phyloP scores from a whole-genome alignment of 1,284 basidiomycete species.

The Moesziomyces sp. region DNA sequence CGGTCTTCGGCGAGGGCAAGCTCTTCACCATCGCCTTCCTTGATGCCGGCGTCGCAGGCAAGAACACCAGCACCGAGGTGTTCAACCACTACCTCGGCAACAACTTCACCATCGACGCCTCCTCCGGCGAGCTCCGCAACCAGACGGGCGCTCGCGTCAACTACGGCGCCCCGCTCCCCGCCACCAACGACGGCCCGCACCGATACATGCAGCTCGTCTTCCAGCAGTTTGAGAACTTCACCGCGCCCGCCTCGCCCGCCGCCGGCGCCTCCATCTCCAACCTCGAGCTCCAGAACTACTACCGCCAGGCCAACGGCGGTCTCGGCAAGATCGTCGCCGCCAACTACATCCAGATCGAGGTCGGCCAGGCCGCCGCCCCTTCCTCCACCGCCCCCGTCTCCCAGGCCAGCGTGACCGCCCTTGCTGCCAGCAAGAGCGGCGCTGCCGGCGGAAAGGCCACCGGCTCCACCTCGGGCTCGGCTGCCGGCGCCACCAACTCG shows the following conservation, averaged over 20 bases:
- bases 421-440: conserved; percentile 41
- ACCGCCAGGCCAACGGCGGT: conserved; percentile 46
- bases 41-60: conserved; percentile 46
- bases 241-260: conserved; percentile 37
- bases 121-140: conserved; percentile 33
- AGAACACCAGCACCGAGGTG: conserved; percentile 32
- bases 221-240: conserved; percentile 53
- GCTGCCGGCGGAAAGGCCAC: conserved; percentile 13
- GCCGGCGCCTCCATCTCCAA: conserved; percentile 29
- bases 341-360: conserved; percentile 56
- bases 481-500: conserved; percentile 8
- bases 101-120: conserved; percentile 33
- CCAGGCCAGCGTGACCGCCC: conserved; percentile 33
- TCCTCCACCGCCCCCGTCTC: conserved; percentile 36
- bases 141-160: conserved; percentile 32
- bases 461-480: conserved; percentile 10
- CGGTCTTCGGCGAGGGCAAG: conserved; percentile 32
- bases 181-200: conserved; percentile 51
- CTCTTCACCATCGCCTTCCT: conserved; percentile 46
- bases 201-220: conserved; percentile 59
- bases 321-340: conserved; percentile 54
- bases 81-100: conserved; percentile 53
- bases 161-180: conserved; percentile 47
- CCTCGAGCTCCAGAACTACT: conserved; percentile 36
- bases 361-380: conserved; percentile 35